Percentiles rank a stretch among this genome's conserved stretches.
These are phyloP conservation scores for Dendrocalamus latiflorus DNA, from an alignment of 202 grass and related monocot genomes.

Conservation along the genomic window DNA sequence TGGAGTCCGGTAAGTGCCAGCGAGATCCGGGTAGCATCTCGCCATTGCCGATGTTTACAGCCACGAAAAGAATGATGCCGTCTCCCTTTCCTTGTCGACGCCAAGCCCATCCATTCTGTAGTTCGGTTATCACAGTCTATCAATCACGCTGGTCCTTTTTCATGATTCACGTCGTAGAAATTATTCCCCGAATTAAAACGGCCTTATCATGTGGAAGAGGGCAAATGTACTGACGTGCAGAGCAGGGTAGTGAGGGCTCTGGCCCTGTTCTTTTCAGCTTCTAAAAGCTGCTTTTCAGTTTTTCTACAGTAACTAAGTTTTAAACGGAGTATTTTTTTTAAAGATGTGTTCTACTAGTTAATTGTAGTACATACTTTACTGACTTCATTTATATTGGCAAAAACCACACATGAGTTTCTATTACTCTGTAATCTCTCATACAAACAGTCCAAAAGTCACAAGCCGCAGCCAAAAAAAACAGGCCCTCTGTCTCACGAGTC, in stretches of 20 bases:
- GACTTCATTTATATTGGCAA: too few species aligned
- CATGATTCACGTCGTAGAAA: neutral
- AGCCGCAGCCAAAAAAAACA: too few species aligned
- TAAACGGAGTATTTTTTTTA: too few species aligned
- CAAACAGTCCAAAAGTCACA: too few species aligned
- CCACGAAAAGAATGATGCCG: neutral
- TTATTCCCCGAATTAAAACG: neutral
- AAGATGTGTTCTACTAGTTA: too few species aligned
- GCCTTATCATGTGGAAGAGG: conserved; percentile 10
- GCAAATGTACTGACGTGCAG: conserved; percentile 24
- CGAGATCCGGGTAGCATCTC: conserved; percentile 11
- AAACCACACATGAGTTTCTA: too few species aligned
- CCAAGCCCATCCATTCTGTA: neutral
- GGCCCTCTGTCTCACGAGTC: neutral
- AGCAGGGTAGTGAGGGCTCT: neutral
- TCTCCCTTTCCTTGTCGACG: neutral
- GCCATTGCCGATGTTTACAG: conserved; percentile 29
- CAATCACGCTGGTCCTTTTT: conserved; percentile 25
- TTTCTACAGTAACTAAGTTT: too few species aligned
- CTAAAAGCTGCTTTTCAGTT: too few species aligned
- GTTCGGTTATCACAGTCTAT: neutral
- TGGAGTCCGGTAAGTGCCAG: neutral
- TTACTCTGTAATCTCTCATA: too few species aligned
- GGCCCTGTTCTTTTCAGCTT: too few species aligned
- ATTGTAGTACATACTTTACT: too few species aligned